Conservation (phyloP, 495 filamentous ascomycete genomes). For the Poronia punctata region DNA sequence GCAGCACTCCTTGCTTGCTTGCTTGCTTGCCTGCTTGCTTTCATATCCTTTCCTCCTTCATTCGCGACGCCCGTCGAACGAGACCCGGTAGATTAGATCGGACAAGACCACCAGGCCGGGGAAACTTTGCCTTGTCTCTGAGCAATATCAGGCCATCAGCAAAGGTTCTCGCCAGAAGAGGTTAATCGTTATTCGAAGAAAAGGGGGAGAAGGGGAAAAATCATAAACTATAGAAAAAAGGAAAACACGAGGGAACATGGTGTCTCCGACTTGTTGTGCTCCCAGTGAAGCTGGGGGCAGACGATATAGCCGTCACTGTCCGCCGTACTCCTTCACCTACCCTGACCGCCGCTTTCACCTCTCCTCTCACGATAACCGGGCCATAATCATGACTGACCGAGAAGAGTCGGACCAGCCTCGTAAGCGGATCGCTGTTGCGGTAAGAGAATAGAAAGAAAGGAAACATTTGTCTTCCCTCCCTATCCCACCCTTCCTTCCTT, state of each 20-base stretch:
- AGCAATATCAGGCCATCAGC: too few species aligned
- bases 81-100: too few species aligned
- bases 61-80: too few species aligned
- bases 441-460: slow-evolving; percentile 38
- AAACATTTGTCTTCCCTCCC: neutral
- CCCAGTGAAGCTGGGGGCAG: slow-evolving; percentile 23
- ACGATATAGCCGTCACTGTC: slow-evolving; percentile 36
- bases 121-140: too few species aligned
- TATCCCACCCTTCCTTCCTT: neutral
- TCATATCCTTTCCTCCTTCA: too few species aligned
- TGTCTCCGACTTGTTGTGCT: slow-evolving; percentile 33
- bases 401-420: slow-evolving; percentile 40
- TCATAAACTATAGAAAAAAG: slow-evolving; percentile 2
- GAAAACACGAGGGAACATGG: too few species aligned
- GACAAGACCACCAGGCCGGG: too few species aligned
- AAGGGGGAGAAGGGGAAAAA: neutral
- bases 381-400: slow-evolving; percentile 34
- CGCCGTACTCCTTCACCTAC: slow-evolving; percentile 28
- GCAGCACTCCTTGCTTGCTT: too few species aligned
- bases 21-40: too few species aligned
- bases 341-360: slow-evolving; percentile 30
- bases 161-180: too few species aligned
- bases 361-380: slow-evolving; percentile 27
- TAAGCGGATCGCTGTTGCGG: slow-evolving; percentile 62
- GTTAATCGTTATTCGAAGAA: slow-evolving; percentile 8